Percentiles rank a stretch among this genome's conserved stretches.
Evolutionary conservation across 495 filamentous ascomycete species (phyloP).

Genomic region (Trichocladium uniseriatum): DNA sequence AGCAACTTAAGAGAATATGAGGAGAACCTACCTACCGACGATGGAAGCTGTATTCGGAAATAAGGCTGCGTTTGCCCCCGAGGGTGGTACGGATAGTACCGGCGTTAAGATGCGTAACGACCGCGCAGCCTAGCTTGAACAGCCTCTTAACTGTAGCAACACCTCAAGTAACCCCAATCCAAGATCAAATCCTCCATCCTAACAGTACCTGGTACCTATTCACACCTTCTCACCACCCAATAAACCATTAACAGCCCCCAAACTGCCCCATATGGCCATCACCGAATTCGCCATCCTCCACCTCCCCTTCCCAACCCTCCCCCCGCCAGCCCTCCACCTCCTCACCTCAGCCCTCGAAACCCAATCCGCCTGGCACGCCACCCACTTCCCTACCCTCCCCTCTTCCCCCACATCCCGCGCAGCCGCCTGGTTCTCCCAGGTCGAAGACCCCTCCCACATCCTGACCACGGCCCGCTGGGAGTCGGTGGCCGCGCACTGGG

Average conservation of each 20-base stretch:
- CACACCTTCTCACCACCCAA: not conserved
- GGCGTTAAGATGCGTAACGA: no score
- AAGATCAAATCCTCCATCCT: no score
- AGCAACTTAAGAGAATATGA: no score
- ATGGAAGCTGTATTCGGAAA: no score
- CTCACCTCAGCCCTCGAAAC: constrained; percentile 16
- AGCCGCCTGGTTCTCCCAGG: constrained; percentile 32
- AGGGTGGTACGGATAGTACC: no score
- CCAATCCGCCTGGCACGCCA: constrained; percentile 32
- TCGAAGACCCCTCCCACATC: constrained; percentile 39
- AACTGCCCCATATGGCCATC: constrained; percentile 33
- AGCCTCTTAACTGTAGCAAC: no score
- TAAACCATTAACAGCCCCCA: not conserved
- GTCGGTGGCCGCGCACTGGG: constrained; percentile 36
- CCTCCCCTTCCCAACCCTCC: constrained; percentile 19
- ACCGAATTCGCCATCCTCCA: constrained; percentile 46
- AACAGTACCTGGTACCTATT: no score
- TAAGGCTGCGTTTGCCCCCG: no score
- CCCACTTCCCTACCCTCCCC: constrained; percentile 21
- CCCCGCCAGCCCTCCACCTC: constrained; percentile 6
- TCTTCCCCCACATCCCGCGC: constrained; percentile 17
- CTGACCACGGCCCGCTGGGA: constrained; percentile 46
- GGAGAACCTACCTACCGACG: no score
- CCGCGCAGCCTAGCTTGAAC: no score
- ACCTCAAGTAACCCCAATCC: no score